A percentile compares a stretch with the other conserved stretches of the same genome.
These are phyloP conservation scores for Amesomyces nigricolor DNA, from an alignment of 2,329 filamentous ascomycete species.

Conservation along the genomic window DNA sequence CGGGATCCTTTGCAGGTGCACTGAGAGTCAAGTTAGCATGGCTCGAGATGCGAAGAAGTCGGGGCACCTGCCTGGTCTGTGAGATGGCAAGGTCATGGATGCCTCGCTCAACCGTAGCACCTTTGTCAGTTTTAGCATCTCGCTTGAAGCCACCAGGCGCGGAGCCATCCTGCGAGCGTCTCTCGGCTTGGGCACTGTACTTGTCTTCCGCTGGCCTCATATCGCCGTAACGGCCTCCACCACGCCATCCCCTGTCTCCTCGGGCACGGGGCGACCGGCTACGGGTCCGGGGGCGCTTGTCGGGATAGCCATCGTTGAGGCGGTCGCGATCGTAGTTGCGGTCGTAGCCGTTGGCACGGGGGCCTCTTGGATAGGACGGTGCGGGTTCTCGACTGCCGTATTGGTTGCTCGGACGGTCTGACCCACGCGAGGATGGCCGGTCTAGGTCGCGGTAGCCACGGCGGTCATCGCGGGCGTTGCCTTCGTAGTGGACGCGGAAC, in stretches of 20 bases:
- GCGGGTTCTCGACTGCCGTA: slow-evolving; percentile 39
- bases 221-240: slow-evolving; percentile 29
- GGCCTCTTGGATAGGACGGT: background rate
- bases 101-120: slow-evolving; percentile 45
- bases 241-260: slow-evolving; percentile 27
- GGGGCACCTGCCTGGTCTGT: slow-evolving; percentile 33
- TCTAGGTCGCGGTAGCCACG: slow-evolving; percentile 50
- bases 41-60: background rate
- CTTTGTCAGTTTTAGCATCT: slow-evolving; percentile 64
- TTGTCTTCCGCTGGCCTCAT: slow-evolving; percentile 32
- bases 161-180: slow-evolving; percentile 50
- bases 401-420: slow-evolving; percentile 45
- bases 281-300: slow-evolving; percentile 29
- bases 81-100: slow-evolving; percentile 27
- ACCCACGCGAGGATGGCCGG: slow-evolving; percentile 41
- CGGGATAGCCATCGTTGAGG: slow-evolving; percentile 28
- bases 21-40: slow-evolving; percentile 3
- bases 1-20: slow-evolving; percentile 15
- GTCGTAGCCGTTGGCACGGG: slow-evolving; percentile 38
- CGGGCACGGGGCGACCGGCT: slow-evolving; percentile 28
- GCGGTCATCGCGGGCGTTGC: slow-evolving; percentile 43
- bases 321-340: slow-evolving; percentile 35
- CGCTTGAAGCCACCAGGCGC: slow-evolving; percentile 53
- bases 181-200: slow-evolving; percentile 44
- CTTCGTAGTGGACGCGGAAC: slow-evolving; percentile 59